Conservation (phyloP, 164 flowering plant species). For the Akebia trifoliata region DNA sequence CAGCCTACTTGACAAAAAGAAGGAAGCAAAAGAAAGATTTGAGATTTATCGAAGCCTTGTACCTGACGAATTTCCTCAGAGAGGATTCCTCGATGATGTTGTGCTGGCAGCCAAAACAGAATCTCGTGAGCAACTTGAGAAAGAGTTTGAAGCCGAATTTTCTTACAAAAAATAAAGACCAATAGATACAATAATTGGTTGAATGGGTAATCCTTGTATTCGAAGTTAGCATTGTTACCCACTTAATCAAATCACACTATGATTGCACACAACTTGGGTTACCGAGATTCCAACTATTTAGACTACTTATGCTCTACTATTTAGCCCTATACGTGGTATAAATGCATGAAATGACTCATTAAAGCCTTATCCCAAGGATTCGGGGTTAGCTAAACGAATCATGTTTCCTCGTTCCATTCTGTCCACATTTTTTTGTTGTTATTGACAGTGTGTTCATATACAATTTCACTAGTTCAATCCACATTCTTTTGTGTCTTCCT, state of each 20-base stretch:
- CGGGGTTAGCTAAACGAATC: no score
- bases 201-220: neutral
- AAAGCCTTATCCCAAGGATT: no score
- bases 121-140: conserved; percentile 40
- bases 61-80: conserved; percentile 83
- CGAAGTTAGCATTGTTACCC: neutral
- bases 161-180: conserved; percentile 21
- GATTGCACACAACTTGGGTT: no score
- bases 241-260: neutral
- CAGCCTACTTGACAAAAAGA: conserved; percentile 61
- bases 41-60: conserved; percentile 70
- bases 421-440: no score
- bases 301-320: no score
- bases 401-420: no score
- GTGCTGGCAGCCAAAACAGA: conserved; percentile 61
- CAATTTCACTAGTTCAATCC: no score
- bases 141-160: conserved; percentile 42
- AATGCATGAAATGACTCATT: no score
- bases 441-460: no score
- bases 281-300: no score
- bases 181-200: neutral
- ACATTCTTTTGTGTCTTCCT: no score
- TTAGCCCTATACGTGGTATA: no score
- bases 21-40: conserved; percentile 78
- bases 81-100: conserved; percentile 80